A percentile compares a stretch with the other conserved stretches of the same genome.
Conservation (phyloP, 306 rosid genomes). For the Lagenaria siceraria region DNA sequence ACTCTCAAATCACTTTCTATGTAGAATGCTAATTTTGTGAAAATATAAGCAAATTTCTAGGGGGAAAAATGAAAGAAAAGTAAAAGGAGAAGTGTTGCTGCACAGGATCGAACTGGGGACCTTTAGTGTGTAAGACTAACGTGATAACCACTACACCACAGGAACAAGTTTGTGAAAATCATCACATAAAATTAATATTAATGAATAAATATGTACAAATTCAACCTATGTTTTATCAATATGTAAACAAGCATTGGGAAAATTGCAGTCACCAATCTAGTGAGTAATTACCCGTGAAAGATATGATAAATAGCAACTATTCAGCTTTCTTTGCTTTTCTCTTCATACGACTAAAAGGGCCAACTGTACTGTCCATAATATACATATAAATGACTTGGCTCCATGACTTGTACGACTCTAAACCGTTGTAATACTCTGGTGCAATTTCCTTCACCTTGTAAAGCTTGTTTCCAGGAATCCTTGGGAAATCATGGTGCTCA, state of each 20-base stretch:
- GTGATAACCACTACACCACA: slow-evolving; percentile 97
- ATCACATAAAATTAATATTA: background rate
- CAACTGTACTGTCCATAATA: background rate
- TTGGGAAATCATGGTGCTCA: slow-evolving; percentile 81
- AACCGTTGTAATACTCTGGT: slow-evolving; percentile 50
- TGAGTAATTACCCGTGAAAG: background rate
- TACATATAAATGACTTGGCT: slow-evolving; percentile 15
- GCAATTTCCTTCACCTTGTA: slow-evolving; percentile 74
- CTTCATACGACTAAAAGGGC: background rate
- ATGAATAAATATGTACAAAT: too few species aligned
- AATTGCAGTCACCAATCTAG: background rate
- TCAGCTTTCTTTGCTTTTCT: background rate
- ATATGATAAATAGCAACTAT: background rate
- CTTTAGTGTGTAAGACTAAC: slow-evolving; percentile 94
- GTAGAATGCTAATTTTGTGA: too few species aligned
- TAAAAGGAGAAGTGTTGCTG: slow-evolving; percentile 25
- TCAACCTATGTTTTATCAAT: too few species aligned
- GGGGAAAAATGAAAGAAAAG: too few species aligned
- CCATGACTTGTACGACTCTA: slow-evolving; percentile 58
- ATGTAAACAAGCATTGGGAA: too few species aligned
- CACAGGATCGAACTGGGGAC: slow-evolving; percentile 95
- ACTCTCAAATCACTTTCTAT: too few species aligned
- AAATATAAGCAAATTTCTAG: too few species aligned
- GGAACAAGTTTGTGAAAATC: slow-evolving; percentile 72
- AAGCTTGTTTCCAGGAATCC: slow-evolving; percentile 75